Conservation (phyloP, 257 asterid species). For the Coffea eugenioides region DNA sequence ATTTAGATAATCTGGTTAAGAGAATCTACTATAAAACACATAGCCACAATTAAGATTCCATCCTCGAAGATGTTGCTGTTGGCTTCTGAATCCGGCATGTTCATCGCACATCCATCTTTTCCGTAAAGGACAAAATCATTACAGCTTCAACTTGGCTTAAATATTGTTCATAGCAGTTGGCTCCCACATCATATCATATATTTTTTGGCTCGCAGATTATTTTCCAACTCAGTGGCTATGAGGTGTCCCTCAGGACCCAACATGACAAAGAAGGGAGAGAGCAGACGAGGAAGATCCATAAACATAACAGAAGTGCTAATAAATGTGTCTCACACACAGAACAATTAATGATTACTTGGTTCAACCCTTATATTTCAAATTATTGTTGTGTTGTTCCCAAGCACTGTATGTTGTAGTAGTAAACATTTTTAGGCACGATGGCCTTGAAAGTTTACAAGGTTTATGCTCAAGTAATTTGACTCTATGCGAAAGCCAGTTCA, state of each 20-base stretch:
- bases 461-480: no score
- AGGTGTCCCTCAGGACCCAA: not conserved
- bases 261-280: not conserved
- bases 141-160: not conserved
- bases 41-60: not conserved
- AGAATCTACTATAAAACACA: not conserved
- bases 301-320: not conserved
- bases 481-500: no score
- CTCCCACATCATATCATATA: not conserved
- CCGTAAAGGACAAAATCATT: slow-evolving; percentile 9
- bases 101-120: not conserved
- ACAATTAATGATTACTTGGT: not conserved
- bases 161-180: not conserved
- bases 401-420: no score
- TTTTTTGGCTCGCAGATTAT: not conserved
- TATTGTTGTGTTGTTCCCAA: no score
- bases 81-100: slow-evolving; percentile 4
- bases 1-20: not conserved
- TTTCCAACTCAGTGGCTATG: not conserved
- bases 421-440: no score
- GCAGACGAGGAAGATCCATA: not conserved
- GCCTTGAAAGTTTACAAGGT: not conserved
- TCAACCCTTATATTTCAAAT: no score
- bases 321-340: not conserved
- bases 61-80: not conserved